Conservation (phyloP, 768 basidiomycete species). For the Pulveroboletus sp. region DNA sequence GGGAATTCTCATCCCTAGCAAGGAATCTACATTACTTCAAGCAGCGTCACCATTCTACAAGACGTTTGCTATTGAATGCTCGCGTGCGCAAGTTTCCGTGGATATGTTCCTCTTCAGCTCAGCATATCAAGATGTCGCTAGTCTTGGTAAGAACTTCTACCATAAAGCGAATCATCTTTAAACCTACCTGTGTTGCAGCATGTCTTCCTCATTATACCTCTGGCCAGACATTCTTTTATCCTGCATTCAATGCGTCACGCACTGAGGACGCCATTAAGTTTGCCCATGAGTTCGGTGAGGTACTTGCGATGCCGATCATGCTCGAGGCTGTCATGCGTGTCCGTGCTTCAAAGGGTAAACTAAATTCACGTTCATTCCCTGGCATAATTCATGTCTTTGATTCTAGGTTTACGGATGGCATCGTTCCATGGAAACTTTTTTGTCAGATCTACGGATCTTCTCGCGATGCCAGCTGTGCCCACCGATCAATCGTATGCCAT, state of each 20-base stretch:
- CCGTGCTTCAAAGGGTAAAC: conserved; percentile 85
- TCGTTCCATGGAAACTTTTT: conserved; percentile 99
- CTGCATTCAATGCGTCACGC: conserved; percentile 92
- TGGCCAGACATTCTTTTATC: conserved; percentile 97
- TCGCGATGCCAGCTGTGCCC: conserved; percentile 96
- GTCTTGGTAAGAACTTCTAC: conserved; percentile 52
- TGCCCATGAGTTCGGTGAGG: conserved; percentile 93
- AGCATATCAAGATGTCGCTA: conserved; percentile 92
- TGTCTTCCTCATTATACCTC: conserved; percentile 96
- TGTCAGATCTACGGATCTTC: conserved; percentile 91
- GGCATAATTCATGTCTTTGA: neutral
- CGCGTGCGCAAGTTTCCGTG: conserved; percentile 92
- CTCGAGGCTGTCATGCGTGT: conserved; percentile 97
- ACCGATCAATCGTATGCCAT: conserved; percentile 95
- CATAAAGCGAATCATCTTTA: neutral
- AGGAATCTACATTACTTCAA: conserved; percentile 91
- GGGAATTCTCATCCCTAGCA: conserved; percentile 3
- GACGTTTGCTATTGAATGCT: conserved; percentile 97
- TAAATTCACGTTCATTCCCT: neutral
- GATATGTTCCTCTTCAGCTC: conserved; percentile 99
- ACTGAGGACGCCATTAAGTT: conserved; percentile 98
- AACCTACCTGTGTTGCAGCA: conserved; percentile 40
- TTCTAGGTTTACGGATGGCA: conserved; percentile 82
- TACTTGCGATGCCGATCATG: conserved; percentile 91
- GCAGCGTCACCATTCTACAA: conserved; percentile 97